phyloP scores from a whole-genome alignment of 1,284 basidiomycete species.

The Entoloma clypeatum region DNA sequence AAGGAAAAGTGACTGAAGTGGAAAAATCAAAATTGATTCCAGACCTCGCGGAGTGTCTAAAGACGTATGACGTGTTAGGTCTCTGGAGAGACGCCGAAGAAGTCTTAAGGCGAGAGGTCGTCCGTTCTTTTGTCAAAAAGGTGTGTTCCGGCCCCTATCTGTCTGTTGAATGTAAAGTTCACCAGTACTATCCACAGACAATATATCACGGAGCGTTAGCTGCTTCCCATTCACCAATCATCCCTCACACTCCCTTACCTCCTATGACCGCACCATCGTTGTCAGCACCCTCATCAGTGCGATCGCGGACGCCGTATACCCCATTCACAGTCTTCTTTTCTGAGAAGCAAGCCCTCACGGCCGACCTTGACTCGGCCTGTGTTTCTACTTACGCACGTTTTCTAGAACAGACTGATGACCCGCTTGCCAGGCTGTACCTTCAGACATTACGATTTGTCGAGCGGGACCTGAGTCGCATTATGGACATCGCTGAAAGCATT shows the following conservation, averaged over 20 bases:
- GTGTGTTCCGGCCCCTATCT: constrained; percentile 33
- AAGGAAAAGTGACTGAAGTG: constrained; percentile 46
- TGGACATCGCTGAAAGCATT: constrained; percentile 73
- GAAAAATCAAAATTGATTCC: constrained; percentile 61
- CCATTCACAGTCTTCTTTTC: constrained; percentile 65
- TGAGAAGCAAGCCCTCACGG: constrained; percentile 43
- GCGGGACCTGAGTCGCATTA: constrained; percentile 64
- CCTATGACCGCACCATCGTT: constrained; percentile 25
- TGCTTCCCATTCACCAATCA: constrained; percentile 66
- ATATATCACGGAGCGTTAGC: constrained; percentile 67
- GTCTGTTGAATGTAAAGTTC: not conserved
- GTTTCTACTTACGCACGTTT: constrained; percentile 43
- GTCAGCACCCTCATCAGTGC: constrained; percentile 28
- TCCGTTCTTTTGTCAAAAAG: constrained; percentile 75
- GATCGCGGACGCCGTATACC: constrained; percentile 64
- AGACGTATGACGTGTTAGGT: constrained; percentile 77
- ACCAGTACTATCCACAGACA: constrained; percentile 41
- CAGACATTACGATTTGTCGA: constrained; percentile 79
- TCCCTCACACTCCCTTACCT: constrained; percentile 68
- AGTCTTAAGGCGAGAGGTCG: constrained; percentile 66
- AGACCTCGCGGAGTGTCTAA: constrained; percentile 75
- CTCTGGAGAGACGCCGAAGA: constrained; percentile 86
- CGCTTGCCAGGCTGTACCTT: constrained; percentile 76
- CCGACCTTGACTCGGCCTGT: constrained; percentile 21
- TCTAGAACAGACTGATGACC: constrained; percentile 60